These are phyloP conservation scores for Leishmania turanica DNA, from an alignment of 208 protist species.

Conservation along the genomic window DNA sequence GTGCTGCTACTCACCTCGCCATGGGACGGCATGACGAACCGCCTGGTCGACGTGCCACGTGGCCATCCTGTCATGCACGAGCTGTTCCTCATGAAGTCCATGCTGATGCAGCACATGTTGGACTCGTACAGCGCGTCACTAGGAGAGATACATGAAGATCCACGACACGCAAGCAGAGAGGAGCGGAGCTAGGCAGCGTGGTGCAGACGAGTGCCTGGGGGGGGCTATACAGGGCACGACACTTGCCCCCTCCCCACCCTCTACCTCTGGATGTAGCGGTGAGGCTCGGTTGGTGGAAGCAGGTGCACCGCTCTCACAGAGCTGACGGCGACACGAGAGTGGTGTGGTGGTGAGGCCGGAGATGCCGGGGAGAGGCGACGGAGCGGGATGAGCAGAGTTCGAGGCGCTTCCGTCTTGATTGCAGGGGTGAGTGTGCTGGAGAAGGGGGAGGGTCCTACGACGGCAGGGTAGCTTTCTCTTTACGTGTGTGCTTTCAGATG, in stretches of 20 bases:
- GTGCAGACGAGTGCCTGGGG: background rate
- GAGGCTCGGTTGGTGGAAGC: background rate
- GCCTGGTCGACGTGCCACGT: constrained; percentile 59
- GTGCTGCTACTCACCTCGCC: constrained; percentile 59
- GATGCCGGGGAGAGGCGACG: background rate
- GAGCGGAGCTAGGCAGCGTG: background rate
- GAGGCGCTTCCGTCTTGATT: background rate
- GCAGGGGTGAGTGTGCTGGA: background rate
- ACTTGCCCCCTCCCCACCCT: background rate
- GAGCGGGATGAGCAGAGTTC: background rate
- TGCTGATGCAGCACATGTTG: constrained; percentile 54
- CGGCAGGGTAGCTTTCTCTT: background rate
- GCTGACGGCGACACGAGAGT: background rate
- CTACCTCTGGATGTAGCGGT: background rate
- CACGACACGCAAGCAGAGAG: background rate
- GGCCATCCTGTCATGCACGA: constrained; percentile 60
- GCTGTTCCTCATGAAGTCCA: constrained; percentile 50
- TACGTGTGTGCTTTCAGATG: background rate
- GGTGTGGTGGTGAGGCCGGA: background rate
- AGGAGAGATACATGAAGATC: background rate
- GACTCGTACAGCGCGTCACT: constrained; percentile 46
- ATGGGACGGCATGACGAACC: constrained; percentile 39
- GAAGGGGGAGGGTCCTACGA: background rate
- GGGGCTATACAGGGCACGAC: background rate
- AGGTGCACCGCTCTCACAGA: background rate